Evolutionary conservation across 345 rosid genomes (phyloP).

Genomic region (Adansonia digitata): DNA sequence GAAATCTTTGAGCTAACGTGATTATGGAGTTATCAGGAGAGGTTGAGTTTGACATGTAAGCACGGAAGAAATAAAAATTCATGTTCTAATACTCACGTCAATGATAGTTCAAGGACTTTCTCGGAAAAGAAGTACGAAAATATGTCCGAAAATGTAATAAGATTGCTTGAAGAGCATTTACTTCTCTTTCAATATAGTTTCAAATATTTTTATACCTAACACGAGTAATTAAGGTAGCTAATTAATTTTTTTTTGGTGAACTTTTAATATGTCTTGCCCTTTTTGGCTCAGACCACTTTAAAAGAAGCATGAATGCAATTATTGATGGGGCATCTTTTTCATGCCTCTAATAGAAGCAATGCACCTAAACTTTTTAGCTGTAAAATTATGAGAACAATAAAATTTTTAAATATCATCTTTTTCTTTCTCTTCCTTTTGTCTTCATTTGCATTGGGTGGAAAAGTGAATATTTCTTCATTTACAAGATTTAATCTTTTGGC

Average conservation of each 20-base stretch:
- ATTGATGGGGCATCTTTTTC: not conserved
- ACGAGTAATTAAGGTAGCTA: not conserved
- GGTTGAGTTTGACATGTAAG: too few species aligned
- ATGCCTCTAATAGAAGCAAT: not conserved
- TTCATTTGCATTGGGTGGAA: not conserved
- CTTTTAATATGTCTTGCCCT: not conserved
- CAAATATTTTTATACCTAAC: not conserved
- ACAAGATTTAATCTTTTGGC: not conserved
- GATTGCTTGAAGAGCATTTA: too few species aligned
- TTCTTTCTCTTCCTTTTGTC: not conserved
- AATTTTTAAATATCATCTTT: not conserved
- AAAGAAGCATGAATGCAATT: not conserved
- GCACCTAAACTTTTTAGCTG: not conserved
- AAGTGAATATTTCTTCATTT: not conserved
- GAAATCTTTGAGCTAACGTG: not conserved
- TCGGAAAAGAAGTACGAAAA: too few species aligned
- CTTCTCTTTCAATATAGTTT: too few species aligned
- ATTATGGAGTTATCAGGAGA: too few species aligned
- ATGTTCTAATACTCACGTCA: too few species aligned
- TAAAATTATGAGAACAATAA: not conserved
- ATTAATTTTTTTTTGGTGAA: not conserved
- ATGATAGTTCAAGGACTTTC: too few species aligned
- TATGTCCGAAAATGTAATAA: too few species aligned
- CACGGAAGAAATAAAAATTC: too few species aligned
- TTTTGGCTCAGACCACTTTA: not conserved